Base-by-base conservation (phyloP, 352 stramenopile genomes). In the Pythium brassicae region DNA sequence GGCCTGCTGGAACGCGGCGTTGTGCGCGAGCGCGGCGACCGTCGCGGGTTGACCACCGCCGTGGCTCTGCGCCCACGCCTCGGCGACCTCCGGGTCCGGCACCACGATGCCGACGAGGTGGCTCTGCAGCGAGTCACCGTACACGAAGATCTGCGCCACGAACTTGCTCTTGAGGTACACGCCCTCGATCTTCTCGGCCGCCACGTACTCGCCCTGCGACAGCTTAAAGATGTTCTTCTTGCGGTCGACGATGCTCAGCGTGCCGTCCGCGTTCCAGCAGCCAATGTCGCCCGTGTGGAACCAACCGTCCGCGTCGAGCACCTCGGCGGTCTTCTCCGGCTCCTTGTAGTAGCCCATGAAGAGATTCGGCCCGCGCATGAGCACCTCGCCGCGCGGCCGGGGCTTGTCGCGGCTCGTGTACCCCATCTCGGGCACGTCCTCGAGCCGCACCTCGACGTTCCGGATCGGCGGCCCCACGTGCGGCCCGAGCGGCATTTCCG, bases 241-340 rank as follows among this genome's bases (percentile, higher is more conserved):
- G 48, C 87, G 83, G 53, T 95, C 87, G 37, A 96, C 86, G 65
- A 98, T 97, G 51, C 78, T 81, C 47, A 98, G 65, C 51, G 84
- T 96, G 32, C 92, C 92, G 61, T 98, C 85, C 26, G 85, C 84
- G 71, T 99, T 98, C 74, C 98, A 97, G 42, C 77, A 79, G 14
- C 94, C 97, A 43, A 99, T 87, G 77, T 99, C 97, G 14, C 97
- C 97, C 1, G 96, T 99, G 72, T 98, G 92, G 65, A 99, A 98
- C 87, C 90, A 99, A 5, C 95, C 96, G 32, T 94, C 89, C 20
- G 74, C 69, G 57, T 98, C 92, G 27, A 99, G 83, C 3, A 86
- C 92, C 56, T 98, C 89, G 0, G 65, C 65, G 0, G 96, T 99
- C 47, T 96, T 92, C 60, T 97, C 87, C 5, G 79, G 73, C 63